Evolutionary conservation across 345 rosid species (phyloP).

Genomic region (Linum lewisii): DNA sequence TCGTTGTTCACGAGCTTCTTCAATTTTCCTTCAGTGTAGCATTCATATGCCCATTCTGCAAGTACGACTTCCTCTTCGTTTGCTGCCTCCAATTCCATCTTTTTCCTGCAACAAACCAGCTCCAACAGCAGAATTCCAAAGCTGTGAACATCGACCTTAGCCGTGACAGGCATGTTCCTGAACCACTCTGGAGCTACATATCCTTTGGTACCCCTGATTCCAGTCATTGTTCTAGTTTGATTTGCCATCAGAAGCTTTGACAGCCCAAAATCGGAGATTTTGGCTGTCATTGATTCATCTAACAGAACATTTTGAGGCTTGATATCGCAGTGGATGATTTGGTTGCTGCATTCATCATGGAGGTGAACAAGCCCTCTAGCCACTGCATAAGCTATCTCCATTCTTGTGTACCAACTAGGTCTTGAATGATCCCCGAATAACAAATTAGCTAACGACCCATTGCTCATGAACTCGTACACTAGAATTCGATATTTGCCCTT

Average conservation of each 20-base stretch:
- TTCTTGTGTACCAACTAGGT: background rate
- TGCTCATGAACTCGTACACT: background rate
- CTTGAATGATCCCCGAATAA: background rate
- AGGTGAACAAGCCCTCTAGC: slow-evolving; percentile 1
- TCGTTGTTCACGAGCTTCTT: background rate
- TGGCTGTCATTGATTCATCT: slow-evolving; percentile 1
- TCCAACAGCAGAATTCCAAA: slow-evolving; percentile 1
- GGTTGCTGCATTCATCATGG: slow-evolving; percentile 2
- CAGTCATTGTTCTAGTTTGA: background rate
- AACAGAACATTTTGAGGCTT: slow-evolving; percentile 3
- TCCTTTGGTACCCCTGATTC: slow-evolving; percentile 1
- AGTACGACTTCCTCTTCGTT: background rate
- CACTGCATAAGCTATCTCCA: background rate
- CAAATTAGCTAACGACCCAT: background rate
- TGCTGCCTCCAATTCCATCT: background rate
- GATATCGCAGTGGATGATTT: slow-evolving; percentile 6
- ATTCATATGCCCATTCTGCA: slow-evolving; percentile 2
- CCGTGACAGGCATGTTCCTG: slow-evolving; percentile 2
- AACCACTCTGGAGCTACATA: slow-evolving; percentile 5
- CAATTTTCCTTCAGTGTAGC: background rate
- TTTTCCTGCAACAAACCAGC: slow-evolving; percentile 1
- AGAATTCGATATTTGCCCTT: background rate
- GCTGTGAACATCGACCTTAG: slow-evolving; percentile 1
- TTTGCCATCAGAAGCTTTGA: slow-evolving; percentile 1
- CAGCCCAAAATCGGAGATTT: background rate